phyloP scores from a whole-genome alignment of 2,329 filamentous ascomycete genomes.

The Aspergillus caelatus region DNA sequence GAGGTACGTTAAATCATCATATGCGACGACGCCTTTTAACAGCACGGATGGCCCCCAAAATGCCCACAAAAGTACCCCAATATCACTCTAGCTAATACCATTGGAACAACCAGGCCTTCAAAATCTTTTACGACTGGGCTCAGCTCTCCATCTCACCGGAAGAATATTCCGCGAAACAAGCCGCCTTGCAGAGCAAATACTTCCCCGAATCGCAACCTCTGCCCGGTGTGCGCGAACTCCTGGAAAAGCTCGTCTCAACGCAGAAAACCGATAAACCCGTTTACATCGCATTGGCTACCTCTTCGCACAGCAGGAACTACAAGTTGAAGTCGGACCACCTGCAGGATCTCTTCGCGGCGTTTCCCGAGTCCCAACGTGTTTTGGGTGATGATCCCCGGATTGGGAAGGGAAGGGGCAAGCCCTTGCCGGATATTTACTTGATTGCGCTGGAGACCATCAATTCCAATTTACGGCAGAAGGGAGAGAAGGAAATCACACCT shows the following conservation, averaged over 20 bases:
- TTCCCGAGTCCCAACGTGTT: conserved; percentile 71
- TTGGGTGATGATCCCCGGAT: conserved; percentile 85
- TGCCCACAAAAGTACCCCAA: background rate
- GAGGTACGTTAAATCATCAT: conserved; percentile 41
- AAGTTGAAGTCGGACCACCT: conserved; percentile 70
- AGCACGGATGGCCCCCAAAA: background rate
- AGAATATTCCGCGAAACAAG: conserved; percentile 65
- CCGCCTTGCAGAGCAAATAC: conserved; percentile 66
- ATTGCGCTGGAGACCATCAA: conserved; percentile 86
- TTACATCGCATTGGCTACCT: conserved; percentile 85
- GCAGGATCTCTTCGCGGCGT: conserved; percentile 56
- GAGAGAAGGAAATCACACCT: conserved; percentile 67
- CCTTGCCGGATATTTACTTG: conserved; percentile 90
- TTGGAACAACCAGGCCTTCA: conserved; percentile 43
- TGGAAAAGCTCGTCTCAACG: conserved; percentile 48
- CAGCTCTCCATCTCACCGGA: conserved; percentile 74
- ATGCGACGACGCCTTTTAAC: background rate
- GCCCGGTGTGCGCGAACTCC: conserved; percentile 73
- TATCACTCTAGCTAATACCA: background rate
- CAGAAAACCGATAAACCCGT: conserved; percentile 52
- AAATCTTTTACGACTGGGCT: conserved; percentile 79
- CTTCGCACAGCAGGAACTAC: conserved; percentile 72
- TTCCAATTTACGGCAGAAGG: conserved; percentile 60
- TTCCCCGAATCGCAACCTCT: conserved; percentile 78
- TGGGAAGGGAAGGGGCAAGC: conserved; percentile 80